Evolutionary conservation across 441 rosid species (phyloP), one percentile per base, ranked within the genome.

Genomic region (Aquilaria agallochum): DNA sequence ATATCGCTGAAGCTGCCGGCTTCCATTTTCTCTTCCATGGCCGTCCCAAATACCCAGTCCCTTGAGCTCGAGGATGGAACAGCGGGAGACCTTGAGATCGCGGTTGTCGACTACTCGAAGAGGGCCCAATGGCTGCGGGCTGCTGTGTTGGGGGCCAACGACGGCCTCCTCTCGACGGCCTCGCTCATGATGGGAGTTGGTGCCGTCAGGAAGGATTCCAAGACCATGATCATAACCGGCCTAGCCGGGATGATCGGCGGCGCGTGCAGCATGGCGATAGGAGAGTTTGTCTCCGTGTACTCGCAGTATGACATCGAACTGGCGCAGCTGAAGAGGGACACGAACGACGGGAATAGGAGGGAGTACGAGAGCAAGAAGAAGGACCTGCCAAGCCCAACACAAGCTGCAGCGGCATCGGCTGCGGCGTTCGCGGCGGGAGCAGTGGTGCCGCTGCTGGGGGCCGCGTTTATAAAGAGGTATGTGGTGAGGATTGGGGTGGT

Each of bases 41-140:
- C 51, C 46, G 5, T 34, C 46, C 30, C 31, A 68, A 56, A 45
- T 48, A 14, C 15, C 31, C 10, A 60, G 9, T 34, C 32, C 59
- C 2, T 14, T 4, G 46, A 47, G 50, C 40, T 31, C 52, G 3
- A 27, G 46, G 44, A 45, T 50, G 42, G 9, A 6, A 58, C 50
- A 45, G 13, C 6, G 36, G 2, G 55, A 50, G 40, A 33, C 5
- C 11, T 5, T 8, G 60, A 50, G 12, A 44, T 64, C 0, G 66
- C 67, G 47, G 60, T 63, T 5, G 15, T 56, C 9, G 63, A 62
- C 55, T 62, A 65, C 58, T n/a, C 56, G 2, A 57, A 66, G 34
- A 64, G 75, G 32, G 71, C 64, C 3, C 72, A 72, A 40, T 72
- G 72, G 72, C 76, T 68, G 2, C 55, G 69, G 2, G 72, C 72